Evolutionary conservation across 2,329 filamentous ascomycete species (phyloP).

Genomic region (Aschersonia sp.): DNA sequence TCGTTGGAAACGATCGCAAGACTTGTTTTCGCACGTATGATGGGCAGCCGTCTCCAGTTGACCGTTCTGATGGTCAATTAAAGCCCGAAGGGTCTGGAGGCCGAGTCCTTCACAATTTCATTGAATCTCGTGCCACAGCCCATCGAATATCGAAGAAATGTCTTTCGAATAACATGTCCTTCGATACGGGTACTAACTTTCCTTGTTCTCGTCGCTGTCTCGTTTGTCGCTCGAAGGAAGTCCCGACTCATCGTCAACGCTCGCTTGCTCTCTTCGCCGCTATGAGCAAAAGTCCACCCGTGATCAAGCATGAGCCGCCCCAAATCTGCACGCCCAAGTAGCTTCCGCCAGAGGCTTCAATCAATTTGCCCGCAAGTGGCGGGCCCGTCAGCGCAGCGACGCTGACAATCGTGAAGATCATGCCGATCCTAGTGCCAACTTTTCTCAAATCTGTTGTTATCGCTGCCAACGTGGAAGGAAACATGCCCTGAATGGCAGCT

Average conservation of each 20-base stretch:
- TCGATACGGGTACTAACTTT: no score
- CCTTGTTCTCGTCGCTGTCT: no score
- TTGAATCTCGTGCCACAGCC: no score
- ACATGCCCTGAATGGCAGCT: slow-evolving; percentile 50
- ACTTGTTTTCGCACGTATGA: no score
- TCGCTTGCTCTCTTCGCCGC: slow-evolving; percentile 13
- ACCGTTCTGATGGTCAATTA: no score
- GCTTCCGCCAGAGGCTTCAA: slow-evolving; percentile 24
- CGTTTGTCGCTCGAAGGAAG: no score
- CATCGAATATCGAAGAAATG: no score
- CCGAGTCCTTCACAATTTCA: no score
- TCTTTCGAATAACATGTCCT: no score
- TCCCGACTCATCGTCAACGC: neutral
- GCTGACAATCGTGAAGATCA: slow-evolving; percentile 43
- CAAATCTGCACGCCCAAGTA: slow-evolving; percentile 38
- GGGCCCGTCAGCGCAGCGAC: slow-evolving; percentile 37
- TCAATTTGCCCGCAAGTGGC: slow-evolving; percentile 37
- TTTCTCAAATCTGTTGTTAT: slow-evolving; percentile 38
- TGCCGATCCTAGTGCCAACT: slow-evolving; percentile 41
- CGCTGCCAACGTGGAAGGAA: slow-evolving; percentile 35
- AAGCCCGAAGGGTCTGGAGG: no score
- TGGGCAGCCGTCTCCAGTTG: no score
- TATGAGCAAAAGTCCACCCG: slow-evolving; percentile 26
- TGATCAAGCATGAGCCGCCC: slow-evolving; percentile 27
- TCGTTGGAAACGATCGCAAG: no score